Conservation (phyloP, 495 filamentous ascomycete genomes). For the Annulohypoxylon stygium region DNA sequence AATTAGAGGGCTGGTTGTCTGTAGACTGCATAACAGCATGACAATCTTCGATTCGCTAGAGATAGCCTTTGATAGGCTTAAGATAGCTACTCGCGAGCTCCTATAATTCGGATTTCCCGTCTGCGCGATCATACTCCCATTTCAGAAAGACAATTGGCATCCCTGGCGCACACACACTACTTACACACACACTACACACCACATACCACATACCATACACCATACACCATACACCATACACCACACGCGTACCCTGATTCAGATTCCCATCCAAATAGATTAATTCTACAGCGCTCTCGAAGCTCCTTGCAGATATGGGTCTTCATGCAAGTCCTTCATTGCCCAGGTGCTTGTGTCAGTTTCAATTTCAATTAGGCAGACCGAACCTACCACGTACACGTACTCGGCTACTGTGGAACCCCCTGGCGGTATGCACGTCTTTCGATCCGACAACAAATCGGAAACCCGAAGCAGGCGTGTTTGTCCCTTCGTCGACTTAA, state of each 20-base stretch:
- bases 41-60: constrained; percentile 37
- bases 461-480: constrained; percentile 34
- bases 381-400: constrained; percentile 42
- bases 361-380: constrained; percentile 37
- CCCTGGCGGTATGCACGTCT: constrained; percentile 45
- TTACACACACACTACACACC: no score
- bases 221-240: neutral
- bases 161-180: neutral
- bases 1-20: constrained; percentile 7
- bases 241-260: constrained; percentile 12
- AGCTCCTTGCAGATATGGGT: constrained; percentile 28
- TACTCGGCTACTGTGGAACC: constrained; percentile 40
- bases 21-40: constrained; percentile 9
- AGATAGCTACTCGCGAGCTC: constrained; percentile 24
- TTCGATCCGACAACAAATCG: constrained; percentile 48
- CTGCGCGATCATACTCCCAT: neutral
- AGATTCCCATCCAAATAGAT: constrained; percentile 28
- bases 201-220: no score
- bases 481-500: constrained; percentile 15
- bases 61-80: constrained; percentile 24
- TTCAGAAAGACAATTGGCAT: neutral
- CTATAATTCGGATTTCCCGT: neutral
- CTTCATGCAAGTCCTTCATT: constrained; percentile 33
- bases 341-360: constrained; percentile 29
- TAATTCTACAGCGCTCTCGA: constrained; percentile 34